Evolutionary conservation across 129 eudicot species (phyloP), one percentile per base, ranked within the genome.

Genomic region (Arctium lappa): DNA sequence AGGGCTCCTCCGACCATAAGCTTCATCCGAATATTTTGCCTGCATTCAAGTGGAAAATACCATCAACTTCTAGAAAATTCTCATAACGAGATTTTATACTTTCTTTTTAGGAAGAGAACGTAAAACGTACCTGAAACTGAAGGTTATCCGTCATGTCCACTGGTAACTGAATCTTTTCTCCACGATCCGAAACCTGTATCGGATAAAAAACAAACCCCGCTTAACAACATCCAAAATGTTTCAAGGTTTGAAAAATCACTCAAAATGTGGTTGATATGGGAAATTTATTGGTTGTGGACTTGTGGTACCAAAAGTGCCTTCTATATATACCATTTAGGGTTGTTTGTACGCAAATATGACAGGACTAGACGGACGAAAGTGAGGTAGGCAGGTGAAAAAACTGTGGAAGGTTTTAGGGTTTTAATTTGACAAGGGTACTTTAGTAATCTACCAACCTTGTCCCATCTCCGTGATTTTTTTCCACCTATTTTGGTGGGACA

Each of bases 141-240:
- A 94, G 98, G 87, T 91, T 91, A 83, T 94, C 97, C 6, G 97
- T 89, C 81, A 89, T 92, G 62, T 92, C 97, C 32, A 94, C 97
- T 69, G 91, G 88, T 69, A 94, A 80, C 78, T 94, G 94, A 38
- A 92, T 91, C 86, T 91, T 94, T 89, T 89, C 97, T 15, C 94
- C 96, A 8, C 94, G 95, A 83, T 92, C 97, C 85, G 92, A 82
- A 79, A 92, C 96, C 96, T 94, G 86, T n/a, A 81, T 31, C 60
- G 75, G 2, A 34, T 32, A 30, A 48, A 63, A 12, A 44, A 50
- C 4, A 37, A 79, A 50, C 6, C 39, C n/a, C 31, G 4, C 3
- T 36, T 30, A 16, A 66, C 63, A 68, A 18, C n/a, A 78, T 22
- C 37, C 15, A n/a, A 6, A 44, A 63, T 37, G 75, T 33, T 73